phyloP scores from a whole-genome alignment of 2,329 filamentous ascomycete species.

The Paecilomyces sp. region DNA sequence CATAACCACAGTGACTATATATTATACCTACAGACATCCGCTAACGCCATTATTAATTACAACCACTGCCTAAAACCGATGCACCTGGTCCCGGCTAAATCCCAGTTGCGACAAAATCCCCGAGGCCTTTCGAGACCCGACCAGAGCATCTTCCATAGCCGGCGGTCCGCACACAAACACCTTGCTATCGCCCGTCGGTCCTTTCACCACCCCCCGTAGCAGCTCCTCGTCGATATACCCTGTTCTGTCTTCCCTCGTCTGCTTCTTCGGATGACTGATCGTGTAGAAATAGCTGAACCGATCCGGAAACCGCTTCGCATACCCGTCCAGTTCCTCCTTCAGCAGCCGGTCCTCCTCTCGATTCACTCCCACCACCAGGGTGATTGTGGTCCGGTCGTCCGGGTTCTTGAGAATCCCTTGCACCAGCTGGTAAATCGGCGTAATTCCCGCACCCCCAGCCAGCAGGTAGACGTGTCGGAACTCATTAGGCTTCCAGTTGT shows the following conservation, averaged over 20 bases:
- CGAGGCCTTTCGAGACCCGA: slow-evolving; percentile 12
- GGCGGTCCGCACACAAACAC: slow-evolving; percentile 66
- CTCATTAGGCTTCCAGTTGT: slow-evolving; percentile 45
- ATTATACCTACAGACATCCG: no score
- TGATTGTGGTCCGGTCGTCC: slow-evolving; percentile 55
- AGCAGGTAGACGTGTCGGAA: slow-evolving; percentile 54
- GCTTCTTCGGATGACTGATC: slow-evolving; percentile 39
- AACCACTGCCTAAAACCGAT: background rate
- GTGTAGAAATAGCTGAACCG: slow-evolving; percentile 54
- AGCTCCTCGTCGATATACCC: slow-evolving; percentile 55
- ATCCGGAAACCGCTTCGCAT: slow-evolving; percentile 44
- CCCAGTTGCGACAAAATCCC: slow-evolving; percentile 7
- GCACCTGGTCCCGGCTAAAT: background rate
- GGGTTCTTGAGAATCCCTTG: slow-evolving; percentile 57
- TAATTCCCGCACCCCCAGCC: slow-evolving; percentile 67
- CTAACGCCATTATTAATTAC: background rate
- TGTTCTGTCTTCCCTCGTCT: slow-evolving; percentile 37
- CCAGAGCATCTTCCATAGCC: slow-evolving; percentile 50
- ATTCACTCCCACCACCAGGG: slow-evolving; percentile 61
- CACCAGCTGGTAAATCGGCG: slow-evolving; percentile 60
- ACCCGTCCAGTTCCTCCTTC: slow-evolving; percentile 47
- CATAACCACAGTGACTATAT: no score
- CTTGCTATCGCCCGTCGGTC: slow-evolving; percentile 40
- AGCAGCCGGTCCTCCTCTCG: slow-evolving; percentile 56
- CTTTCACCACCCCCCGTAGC: slow-evolving; percentile 43